Percentiles rank a stretch among this genome's conserved stretches.
These are phyloP conservation scores for Claviceps sp. DNA, from an alignment of 2,329 filamentous ascomycete genomes.

Conservation along the genomic window DNA sequence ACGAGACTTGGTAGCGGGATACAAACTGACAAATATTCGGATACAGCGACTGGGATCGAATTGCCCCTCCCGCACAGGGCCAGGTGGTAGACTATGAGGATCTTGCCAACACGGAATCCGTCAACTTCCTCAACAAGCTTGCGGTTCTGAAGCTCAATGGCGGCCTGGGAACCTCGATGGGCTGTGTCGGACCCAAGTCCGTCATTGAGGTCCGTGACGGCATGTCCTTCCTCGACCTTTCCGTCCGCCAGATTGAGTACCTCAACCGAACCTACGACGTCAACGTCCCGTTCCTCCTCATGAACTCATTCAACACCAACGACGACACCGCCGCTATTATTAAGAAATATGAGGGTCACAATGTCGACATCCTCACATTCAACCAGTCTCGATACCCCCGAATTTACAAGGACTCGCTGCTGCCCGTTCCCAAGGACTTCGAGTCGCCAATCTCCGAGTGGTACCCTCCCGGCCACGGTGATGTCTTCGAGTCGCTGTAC, in stretches of 20 bases:
- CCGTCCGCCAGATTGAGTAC: slow-evolving; percentile 96
- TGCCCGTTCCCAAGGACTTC: slow-evolving; percentile 83
- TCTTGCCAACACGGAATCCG: slow-evolving; percentile 77
- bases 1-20: too few relatives aligned
- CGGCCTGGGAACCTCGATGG: slow-evolving; percentile 98
- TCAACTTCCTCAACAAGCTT: slow-evolving; percentile 91
- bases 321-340: slow-evolving; percentile 97
- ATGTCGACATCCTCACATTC: slow-evolving; percentile 98
- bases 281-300: slow-evolving; percentile 95
- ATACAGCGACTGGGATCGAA: slow-evolving; percentile 86
- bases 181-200: slow-evolving; percentile 96
- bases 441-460: slow-evolving; percentile 86
- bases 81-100: slow-evolving; percentile 94
- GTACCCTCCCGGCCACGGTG: slow-evolving; percentile 98
- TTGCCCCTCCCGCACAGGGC: slow-evolving; percentile 79
- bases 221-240: slow-evolving; percentile 99
- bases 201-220: slow-evolving; percentile 98
- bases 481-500: slow-evolving; percentile 98
- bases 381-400: slow-evolving; percentile 98
- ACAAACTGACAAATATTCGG: slow-evolving; percentile 1
- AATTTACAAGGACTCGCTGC: slow-evolving; percentile 94
- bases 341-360: slow-evolving; percentile 99
- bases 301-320: slow-evolving; percentile 99
- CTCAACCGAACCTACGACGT: slow-evolving; percentile 96
- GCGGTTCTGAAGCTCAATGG: slow-evolving; percentile 98